Evolutionary conservation across 805 yeast genomes (phyloP).

Genomic region (Metschnikowia bowlesiae): DNA sequence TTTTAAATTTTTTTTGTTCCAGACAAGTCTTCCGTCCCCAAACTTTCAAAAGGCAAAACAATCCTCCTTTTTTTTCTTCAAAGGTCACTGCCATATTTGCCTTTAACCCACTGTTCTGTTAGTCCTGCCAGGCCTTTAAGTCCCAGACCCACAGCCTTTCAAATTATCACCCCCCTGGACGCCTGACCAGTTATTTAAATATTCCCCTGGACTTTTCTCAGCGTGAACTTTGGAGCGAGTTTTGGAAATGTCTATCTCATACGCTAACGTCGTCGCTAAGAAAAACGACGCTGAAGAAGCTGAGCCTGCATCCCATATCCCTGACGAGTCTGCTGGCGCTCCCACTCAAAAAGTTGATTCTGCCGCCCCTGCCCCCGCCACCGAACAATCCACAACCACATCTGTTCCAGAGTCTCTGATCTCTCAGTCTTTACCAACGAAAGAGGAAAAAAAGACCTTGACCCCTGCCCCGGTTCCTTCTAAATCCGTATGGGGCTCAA

Average conservation of each 20-base stretch:
- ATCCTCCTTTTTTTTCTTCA: background rate
- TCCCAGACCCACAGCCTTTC: background rate
- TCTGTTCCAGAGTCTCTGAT: constrained; percentile 7
- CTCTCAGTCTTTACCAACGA: constrained; percentile 4
- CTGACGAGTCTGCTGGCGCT: constrained; percentile 4
- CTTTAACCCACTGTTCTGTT: constrained; percentile 1
- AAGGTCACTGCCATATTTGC: background rate
- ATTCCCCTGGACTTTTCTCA: background rate
- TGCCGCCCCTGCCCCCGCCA: constrained; percentile 4
- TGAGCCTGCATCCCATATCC: constrained; percentile 4
- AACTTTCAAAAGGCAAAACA: constrained; percentile 1
- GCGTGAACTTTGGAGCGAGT: background rate
- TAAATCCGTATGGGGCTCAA: constrained; percentile 40
- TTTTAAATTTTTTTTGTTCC: constrained; percentile 2
- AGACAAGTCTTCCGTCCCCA: constrained; percentile 2
- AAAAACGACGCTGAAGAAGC: constrained; percentile 19
- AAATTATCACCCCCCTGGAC: background rate
- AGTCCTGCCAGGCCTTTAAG: background rate
- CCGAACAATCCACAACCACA: constrained; percentile 9
- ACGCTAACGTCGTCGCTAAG: constrained; percentile 41
- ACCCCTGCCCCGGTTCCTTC: constrained; percentile 46
- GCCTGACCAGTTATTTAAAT: background rate
- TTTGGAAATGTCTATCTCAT: constrained; percentile 26
- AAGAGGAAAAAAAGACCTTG: constrained; percentile 30
- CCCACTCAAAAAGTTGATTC: constrained; percentile 3